Evolutionary conservation across 73 alveolate species (phyloP).

Genomic region (Paramecium octaurelia): DNA sequence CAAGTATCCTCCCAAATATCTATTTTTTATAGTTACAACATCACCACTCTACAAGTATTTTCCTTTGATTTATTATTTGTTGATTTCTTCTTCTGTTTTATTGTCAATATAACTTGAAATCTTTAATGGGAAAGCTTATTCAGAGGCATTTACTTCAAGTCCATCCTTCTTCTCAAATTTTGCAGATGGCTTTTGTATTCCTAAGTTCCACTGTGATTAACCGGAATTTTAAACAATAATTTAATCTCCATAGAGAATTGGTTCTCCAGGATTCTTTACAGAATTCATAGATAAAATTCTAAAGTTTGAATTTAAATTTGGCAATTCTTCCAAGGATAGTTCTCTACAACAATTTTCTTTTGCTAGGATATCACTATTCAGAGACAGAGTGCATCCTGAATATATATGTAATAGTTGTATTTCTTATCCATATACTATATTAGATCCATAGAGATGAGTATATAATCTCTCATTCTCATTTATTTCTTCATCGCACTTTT

Average conservation of each 20-base stretch:
- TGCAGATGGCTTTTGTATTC: neutral
- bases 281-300: neutral
- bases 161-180: neutral
- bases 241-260: conserved; percentile 35
- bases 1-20: neutral
- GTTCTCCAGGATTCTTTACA: conserved; percentile 6
- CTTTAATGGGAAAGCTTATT: neutral
- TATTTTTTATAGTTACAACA: conserved; percentile 8
- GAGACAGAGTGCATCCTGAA: neutral
- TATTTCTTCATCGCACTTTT: neutral
- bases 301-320: conserved; percentile 24
- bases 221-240: neutral
- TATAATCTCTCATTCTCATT: conserved; percentile 20
- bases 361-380: neutral
- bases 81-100: conserved; percentile 17
- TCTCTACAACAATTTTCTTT: conserved; percentile 47
- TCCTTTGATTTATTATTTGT: neutral
- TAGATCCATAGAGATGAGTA: neutral
- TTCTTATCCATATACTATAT: conserved; percentile 30
- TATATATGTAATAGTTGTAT: neutral
- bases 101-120: conserved; percentile 9
- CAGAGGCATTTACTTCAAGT: conserved; percentile 43
- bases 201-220: neutral
- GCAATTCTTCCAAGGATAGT: conserved; percentile 3
- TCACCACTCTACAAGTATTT: conserved; percentile 31